Evolutionary conservation across 2,329 filamentous ascomycete genomes (phyloP).

Genomic region (Penicillium frequentans): DNA sequence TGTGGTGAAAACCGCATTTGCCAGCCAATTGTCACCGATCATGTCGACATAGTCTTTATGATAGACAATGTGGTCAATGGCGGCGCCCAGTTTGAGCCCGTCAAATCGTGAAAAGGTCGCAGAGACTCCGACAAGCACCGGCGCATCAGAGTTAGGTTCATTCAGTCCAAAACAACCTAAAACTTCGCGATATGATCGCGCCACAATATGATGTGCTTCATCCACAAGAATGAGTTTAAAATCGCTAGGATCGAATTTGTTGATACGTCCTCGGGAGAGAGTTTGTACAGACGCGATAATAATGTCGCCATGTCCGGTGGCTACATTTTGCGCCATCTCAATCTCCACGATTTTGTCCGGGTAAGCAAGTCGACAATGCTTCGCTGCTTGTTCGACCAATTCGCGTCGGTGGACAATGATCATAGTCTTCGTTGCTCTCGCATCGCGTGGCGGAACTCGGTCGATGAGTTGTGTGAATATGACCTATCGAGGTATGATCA

Average conservation of each 20-base stretch:
- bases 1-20: constrained; percentile 90
- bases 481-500: constrained; percentile 55
- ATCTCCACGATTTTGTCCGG: constrained; percentile 80
- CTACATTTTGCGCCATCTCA: constrained; percentile 80
- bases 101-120: constrained; percentile 80
- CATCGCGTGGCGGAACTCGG: constrained; percentile 60
- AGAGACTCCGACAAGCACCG: constrained; percentile 83
- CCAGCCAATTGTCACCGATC: constrained; percentile 89
- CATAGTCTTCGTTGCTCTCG: constrained; percentile 71
- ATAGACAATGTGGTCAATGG: constrained; percentile 94
- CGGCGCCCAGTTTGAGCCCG: constrained; percentile 75
- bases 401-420: constrained; percentile 92
- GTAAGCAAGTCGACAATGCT: constrained; percentile 79
- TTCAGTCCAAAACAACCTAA: constrained; percentile 77
- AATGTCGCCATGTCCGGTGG: constrained; percentile 82
- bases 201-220: constrained; percentile 95
- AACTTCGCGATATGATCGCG: constrained; percentile 71
- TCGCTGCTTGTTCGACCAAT: constrained; percentile 88
- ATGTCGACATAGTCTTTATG: constrained; percentile 81
- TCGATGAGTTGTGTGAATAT: constrained; percentile 96
- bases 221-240: constrained; percentile 95
- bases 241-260: constrained; percentile 72
- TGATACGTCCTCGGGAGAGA: constrained; percentile 74
- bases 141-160: constrained; percentile 50
- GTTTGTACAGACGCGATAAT: constrained; percentile 89